Base-by-base conservation (phyloP, 2,329 filamentous ascomycete genomes). In the Penicillium crustosum region DNA sequence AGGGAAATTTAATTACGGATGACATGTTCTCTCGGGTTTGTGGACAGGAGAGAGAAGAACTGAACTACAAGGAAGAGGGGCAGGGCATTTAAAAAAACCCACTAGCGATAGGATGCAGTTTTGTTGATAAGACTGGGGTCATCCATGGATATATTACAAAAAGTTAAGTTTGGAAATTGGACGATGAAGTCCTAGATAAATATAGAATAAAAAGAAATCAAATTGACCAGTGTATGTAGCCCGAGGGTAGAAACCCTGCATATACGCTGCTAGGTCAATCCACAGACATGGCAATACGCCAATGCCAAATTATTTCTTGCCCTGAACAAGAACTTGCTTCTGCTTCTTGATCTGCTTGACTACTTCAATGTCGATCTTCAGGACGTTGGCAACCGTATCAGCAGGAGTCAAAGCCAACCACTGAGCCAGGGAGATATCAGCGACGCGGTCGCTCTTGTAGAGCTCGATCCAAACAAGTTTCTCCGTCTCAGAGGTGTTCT, bases 381-480 rank as follows among this genome's bases (percentile, higher is more conserved):
- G 39, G 3, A 53, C 49, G 5, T 61, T 60, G 1, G 63, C 63
- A 29, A 66, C 63, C 12, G 60, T 64, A 33, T 64, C 62, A 15
- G 60, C 57, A 2, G 87, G 87, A 0, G 87, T 89, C 50, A 89
- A 74, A 1, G 86, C 87, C 39, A 90, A 77, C 87, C 87, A 90
- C 70, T 90, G 87, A 0, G 83, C 85, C 43, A 89, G 71, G 0
- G 83, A 81, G 61, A 90, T 86, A 66, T 90, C 87, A 0, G 82
- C 84, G 1, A 89, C 85, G 2, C 82, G 80, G 60, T 89, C 85
- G 42, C 82, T 83, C 75, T 87, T 88, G 78, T 88, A 89, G 19
- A 89, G 82, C 69, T 89, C 87, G 31, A 89, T 82, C 83, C 84
- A 89, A 5, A 86, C 79, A 4, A 90, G 77, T 49, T 87, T 84